Percentiles rank a stretch among this genome's conserved stretches.
These are phyloP conservation scores for Oehlia diaphana DNA, from an alignment of 192 early-diverging fungal species.

Conservation along the genomic window DNA sequence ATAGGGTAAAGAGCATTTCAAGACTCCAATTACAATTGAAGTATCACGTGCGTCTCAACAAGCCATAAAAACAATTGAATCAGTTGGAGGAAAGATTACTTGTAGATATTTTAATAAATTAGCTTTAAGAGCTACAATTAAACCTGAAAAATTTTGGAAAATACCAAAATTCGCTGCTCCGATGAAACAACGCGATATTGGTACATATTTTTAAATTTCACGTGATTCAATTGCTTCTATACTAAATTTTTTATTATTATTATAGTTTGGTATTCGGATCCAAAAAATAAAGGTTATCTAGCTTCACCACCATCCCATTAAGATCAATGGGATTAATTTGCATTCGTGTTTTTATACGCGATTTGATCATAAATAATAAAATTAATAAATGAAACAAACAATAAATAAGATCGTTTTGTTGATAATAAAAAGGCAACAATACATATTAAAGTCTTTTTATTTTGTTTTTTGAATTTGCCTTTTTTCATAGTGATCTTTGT, in stretches of 20 bases:
- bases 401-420: neutral
- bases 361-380: too few relatives aligned
- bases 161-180: constrained; percentile 70
- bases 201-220: constrained; percentile 35
- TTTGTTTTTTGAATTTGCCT: neutral
- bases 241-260: constrained; percentile 16
- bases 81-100: constrained; percentile 77
- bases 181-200: constrained; percentile 60
- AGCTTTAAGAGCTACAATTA: constrained; percentile 71
- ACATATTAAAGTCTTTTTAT: neutral
- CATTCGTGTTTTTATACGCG: neutral
- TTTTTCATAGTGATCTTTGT: neutral
- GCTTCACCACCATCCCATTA: constrained; percentile 25
- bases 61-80: constrained; percentile 81
- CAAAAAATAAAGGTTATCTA: constrained; percentile 74
- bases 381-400: neutral
- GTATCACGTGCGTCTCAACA: constrained; percentile 76
- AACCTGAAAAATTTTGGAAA: constrained; percentile 78
- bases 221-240: neutral
- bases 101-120: constrained; percentile 78
- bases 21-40: constrained; percentile 77
- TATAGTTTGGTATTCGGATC: constrained; percentile 64
- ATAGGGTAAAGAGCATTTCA: constrained; percentile 78
- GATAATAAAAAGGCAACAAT: neutral
- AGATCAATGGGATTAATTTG: neutral